phyloP scores from a whole-genome alignment of 345 rosid genomes.

The Acer yangbiense region DNA sequence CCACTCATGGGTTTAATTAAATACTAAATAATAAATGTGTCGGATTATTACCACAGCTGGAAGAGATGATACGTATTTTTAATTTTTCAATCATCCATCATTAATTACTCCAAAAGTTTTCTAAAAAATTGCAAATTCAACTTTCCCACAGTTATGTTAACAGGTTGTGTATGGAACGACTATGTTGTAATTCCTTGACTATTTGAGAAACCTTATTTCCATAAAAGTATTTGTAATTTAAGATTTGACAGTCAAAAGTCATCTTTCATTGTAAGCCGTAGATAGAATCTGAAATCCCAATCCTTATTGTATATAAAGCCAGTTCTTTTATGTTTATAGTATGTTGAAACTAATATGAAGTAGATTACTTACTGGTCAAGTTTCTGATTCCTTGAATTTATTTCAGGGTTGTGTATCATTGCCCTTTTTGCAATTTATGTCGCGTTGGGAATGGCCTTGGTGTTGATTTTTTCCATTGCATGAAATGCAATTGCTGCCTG shows the following conservation, averaged over 20 bases:
- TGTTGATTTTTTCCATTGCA: slow-evolving; percentile 65
- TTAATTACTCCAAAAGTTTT: background rate
- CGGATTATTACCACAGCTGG: background rate
- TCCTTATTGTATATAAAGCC: background rate
- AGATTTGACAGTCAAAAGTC: background rate
- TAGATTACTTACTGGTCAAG: background rate
- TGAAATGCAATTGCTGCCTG: slow-evolving; percentile 66
- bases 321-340: background rate
- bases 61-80: background rate
- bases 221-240: background rate
- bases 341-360: background rate
- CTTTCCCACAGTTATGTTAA: background rate
- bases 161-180: slow-evolving; percentile 5
- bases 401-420: slow-evolving; percentile 59
- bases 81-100: background rate
- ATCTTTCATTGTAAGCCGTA: background rate
- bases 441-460: slow-evolving; percentile 69
- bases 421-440: slow-evolving; percentile 66
- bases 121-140: background rate
- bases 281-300: slow-evolving; percentile 1
- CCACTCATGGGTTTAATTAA: background rate
- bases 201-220: background rate
- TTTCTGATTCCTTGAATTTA: slow-evolving; percentile 7
- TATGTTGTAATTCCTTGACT: slow-evolving; percentile 1
- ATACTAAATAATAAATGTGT: background rate